phyloP scores from a whole-genome alignment of 257 asterid species.

The Capsicum chinense region DNA sequence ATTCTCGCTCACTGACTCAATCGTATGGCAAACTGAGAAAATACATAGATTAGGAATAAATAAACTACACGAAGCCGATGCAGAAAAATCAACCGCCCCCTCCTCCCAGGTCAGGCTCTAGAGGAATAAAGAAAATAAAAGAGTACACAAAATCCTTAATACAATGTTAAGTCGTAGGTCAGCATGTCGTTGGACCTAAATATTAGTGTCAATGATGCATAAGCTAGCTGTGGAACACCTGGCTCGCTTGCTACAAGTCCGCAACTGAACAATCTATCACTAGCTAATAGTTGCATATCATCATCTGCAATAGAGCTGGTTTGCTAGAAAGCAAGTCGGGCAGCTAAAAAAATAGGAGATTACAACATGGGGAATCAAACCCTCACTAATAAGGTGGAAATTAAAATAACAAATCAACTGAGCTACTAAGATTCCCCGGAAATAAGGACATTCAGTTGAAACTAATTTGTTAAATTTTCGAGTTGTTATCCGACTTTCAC shows the following conservation, averaged over 20 bases:
- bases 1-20: background rate
- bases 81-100: background rate
- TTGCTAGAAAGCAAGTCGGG: background rate
- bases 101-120: background rate
- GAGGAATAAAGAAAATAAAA: background rate
- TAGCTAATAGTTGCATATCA: background rate
- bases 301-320: background rate
- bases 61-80: background rate
- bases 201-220: constrained; percentile 4
- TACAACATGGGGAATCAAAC: no score
- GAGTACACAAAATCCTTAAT: background rate
- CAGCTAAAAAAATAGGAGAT: background rate
- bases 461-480: no score
- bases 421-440: no score
- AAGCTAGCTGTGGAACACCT: background rate
- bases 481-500: no score
- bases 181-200: constrained; percentile 4
- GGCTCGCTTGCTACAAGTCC: background rate
- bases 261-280: background rate
- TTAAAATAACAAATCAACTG: no score
- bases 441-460: no score
- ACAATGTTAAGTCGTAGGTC: background rate
- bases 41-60: background rate
- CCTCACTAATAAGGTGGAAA: no score
- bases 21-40: background rate